Evolutionary conservation across 2,329 filamentous ascomycete genomes (phyloP), one percentile per base, ranked within the genome.

Genomic region (Hypocreales sp.): DNA sequence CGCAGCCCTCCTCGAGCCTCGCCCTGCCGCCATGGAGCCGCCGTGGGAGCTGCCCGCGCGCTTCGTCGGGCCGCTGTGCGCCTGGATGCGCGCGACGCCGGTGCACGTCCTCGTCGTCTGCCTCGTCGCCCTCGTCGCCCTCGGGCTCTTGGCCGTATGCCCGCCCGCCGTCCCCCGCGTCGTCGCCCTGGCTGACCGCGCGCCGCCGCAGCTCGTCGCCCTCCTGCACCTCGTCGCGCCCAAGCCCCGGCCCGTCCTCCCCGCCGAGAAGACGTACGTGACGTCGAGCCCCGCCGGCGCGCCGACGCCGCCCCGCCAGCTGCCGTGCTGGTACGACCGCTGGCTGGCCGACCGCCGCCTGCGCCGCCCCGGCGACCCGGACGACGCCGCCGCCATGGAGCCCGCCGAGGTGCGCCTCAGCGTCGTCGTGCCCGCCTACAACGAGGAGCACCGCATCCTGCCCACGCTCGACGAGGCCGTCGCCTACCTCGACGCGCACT

Each of bases 351-450:
- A 69, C 50, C 69, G 66, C 46, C 67, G 60, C 42, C 52, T 61
- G 25, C 58, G 53, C 38, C 58, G 63, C 41, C 38, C 33, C 42
- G 15, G 41, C 41, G 55, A 35, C 45, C 55, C 35, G 46, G 55
- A 55, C 4, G 51, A 48, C 35, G 49, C 51, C 24, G 45, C 52
- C 4, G 50, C 51, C 21, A 78, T 92, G 29, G 78, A 84, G 36
- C 65, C 75, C 2, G 69, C 84, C 10, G 74, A 86, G 35, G 55
- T 94, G n/a, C 79, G 79, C 47, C 73, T 98, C 61, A 90, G 80
- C 29, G 74, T 95, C 7, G 83, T 98, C 0, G 77, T 98, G 23
- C 90, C 90, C 0, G 90, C 90, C 8, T 98, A 84, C 64, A 98
- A 98, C 40, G 90, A 98, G 47, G 78, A 87, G 48, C 66, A 79